A percentile compares a stretch with the other conserved stretches of the same genome.
Evolutionary conservation across 345 rosid species (phyloP).

Genomic region (Populus pruinosa): DNA sequence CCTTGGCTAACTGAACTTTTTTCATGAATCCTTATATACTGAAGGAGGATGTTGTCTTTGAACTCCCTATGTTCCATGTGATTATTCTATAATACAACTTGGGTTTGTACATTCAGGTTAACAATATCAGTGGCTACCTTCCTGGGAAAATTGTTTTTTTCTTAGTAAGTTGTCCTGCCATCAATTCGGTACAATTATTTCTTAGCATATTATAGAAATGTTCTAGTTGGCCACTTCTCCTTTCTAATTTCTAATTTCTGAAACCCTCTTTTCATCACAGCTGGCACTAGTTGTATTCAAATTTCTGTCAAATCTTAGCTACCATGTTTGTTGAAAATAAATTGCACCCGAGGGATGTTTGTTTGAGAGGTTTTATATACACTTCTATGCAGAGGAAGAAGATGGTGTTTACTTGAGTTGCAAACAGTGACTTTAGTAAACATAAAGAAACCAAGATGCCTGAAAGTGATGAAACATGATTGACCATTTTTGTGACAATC

Average conservation of each 20-base stretch:
- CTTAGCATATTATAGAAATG: constrained; percentile 1
- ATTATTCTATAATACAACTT: constrained; percentile 1
- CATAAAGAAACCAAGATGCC: neutral
- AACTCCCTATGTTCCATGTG: neutral
- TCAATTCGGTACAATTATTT: neutral
- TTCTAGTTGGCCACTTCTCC: neutral
- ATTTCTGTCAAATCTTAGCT: neutral
- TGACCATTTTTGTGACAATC: neutral
- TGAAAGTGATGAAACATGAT: neutral
- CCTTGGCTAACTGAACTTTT: neutral
- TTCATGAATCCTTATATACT: neutral
- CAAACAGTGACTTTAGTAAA: neutral
- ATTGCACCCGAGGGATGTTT: neutral
- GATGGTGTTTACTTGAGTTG: neutral
- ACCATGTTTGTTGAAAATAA: neutral
- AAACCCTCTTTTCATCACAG: neutral
- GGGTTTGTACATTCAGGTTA: constrained; percentile 54
- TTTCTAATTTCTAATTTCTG: neutral
- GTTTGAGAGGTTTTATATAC: neutral
- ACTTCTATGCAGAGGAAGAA: neutral
- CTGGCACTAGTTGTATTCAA: neutral
- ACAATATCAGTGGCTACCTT: constrained; percentile 97
- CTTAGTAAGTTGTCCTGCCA: constrained; percentile 57
- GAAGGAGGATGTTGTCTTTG: neutral
- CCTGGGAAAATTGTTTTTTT: constrained; percentile 98